Evolutionary conservation across 2,329 filamentous ascomycete genomes (phyloP).

Genomic region (Fusarium compactum): DNA sequence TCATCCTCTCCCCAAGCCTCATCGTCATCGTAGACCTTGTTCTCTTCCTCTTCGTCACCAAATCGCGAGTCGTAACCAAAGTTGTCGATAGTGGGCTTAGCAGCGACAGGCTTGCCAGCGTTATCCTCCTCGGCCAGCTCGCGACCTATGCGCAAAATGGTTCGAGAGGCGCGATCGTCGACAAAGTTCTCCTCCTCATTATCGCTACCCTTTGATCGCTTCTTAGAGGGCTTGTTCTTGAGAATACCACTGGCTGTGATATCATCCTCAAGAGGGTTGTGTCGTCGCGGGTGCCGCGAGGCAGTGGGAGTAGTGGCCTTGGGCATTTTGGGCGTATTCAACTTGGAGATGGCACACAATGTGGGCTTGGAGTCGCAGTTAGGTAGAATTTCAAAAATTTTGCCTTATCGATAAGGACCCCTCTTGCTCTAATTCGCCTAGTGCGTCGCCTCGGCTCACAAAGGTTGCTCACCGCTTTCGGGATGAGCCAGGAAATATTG

Average conservation of each 20-base stretch:
- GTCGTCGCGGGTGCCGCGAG: slow-evolving; percentile 73
- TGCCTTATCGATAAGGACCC: slow-evolving; percentile 57
- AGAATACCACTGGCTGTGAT: slow-evolving; percentile 77
- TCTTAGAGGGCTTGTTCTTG: slow-evolving; percentile 80
- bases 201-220: slow-evolving; percentile 71
- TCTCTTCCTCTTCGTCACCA: slow-evolving; percentile 65
- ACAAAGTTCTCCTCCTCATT: slow-evolving; percentile 78
- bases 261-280: slow-evolving; percentile 93
- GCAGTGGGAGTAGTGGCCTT: slow-evolving; percentile 75
- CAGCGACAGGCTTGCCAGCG: slow-evolving; percentile 54
- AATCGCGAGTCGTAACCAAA: slow-evolving; percentile 87
- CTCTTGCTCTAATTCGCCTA: slow-evolving; percentile 50
- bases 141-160: slow-evolving; percentile 90
- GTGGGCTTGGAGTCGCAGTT: slow-evolving; percentile 45
- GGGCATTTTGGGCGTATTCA: slow-evolving; percentile 71
- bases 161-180: slow-evolving; percentile 87
- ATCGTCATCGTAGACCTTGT: slow-evolving; percentile 62
- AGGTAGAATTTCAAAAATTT: slow-evolving; percentile 52
- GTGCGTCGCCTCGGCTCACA: slow-evolving; percentile 25
- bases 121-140: slow-evolving; percentile 86
- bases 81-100: slow-evolving; percentile 61
- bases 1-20: slow-evolving; percentile 85
- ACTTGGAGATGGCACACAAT: slow-evolving; percentile 40
- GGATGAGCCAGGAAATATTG: not conserved
- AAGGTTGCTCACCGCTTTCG: slow-evolving; percentile 50